Evolutionary conservation across 495 filamentous ascomycete genomes (phyloP).

Genomic region (Aspergillus olivimuriae): DNA sequence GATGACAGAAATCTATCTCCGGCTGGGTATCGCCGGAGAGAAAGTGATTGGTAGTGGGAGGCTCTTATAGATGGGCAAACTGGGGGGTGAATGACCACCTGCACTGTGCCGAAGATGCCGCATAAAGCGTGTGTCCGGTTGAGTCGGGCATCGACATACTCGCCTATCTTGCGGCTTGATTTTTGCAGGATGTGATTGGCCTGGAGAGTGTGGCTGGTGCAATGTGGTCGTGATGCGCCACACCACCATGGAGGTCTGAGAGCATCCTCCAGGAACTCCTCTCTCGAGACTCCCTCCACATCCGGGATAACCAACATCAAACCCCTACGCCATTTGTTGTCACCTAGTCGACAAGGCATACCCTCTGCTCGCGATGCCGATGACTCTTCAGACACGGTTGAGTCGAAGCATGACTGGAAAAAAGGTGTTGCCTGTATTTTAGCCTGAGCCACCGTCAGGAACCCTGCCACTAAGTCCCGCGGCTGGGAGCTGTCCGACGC

Average conservation of each 20-base stretch:
- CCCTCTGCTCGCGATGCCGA: background rate
- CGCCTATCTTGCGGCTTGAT: background rate
- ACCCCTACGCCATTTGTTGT: background rate
- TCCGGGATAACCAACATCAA: no score
- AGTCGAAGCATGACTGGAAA: background rate
- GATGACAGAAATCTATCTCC: no score
- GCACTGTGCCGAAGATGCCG: no score
- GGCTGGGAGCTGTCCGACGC: background rate
- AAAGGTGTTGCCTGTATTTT: background rate
- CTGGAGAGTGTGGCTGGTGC: conserved; percentile 12
- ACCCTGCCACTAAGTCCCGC: background rate
- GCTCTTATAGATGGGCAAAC: no score
- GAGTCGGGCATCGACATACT: no score
- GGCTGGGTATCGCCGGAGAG: no score
- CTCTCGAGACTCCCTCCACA: background rate
- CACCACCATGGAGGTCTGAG: no score
- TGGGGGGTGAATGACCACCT: no score
- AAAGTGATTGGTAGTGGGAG: no score
- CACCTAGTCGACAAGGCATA: conserved; percentile 1
- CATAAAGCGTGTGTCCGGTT: no score
- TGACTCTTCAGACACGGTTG: background rate
- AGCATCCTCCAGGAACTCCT: no score
- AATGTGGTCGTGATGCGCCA: conserved; percentile 3
- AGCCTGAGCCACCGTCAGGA: background rate
- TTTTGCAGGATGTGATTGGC: background rate